Evolutionary conservation across 305 asterid species (phyloP).

Genomic region (Fraxinus dipetala): DNA sequence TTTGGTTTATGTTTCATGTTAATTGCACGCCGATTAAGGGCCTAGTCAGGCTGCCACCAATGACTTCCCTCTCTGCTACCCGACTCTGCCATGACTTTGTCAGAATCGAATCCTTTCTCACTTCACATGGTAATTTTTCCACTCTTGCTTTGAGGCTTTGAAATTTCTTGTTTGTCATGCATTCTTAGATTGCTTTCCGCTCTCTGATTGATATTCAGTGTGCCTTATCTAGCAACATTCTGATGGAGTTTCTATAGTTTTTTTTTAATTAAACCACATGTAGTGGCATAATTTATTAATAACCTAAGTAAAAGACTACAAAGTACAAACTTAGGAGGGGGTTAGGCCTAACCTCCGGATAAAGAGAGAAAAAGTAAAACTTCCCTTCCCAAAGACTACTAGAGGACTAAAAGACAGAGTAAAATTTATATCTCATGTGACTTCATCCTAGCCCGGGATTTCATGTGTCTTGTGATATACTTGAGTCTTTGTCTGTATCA

Average conservation of each 20-base stretch:
- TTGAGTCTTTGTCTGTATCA: background rate
- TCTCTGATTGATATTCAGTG: background rate
- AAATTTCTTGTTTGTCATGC: background rate
- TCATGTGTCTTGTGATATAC: background rate
- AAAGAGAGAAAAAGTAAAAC: background rate
- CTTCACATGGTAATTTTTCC: constrained; percentile 20
- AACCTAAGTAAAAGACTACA: background rate
- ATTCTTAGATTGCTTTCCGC: background rate
- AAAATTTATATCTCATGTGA: background rate
- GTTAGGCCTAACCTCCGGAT: background rate
- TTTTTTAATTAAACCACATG: no score
- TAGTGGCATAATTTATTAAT: no score
- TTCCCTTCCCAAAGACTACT: background rate
- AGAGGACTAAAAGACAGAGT: background rate
- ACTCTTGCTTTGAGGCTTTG: background rate
- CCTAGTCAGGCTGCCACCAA: background rate
- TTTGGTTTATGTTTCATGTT: background rate
- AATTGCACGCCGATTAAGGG: background rate
- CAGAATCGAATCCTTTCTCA: constrained; percentile 10
- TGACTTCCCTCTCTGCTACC: background rate
- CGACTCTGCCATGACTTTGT: background rate
- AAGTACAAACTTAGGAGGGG: background rate
- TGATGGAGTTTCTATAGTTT: background rate
- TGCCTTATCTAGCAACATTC: background rate
- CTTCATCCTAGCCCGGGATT: background rate